phyloP scores from a whole-genome alignment of 2,329 filamentous ascomycete species.

The Helicocarpus griseus region DNA sequence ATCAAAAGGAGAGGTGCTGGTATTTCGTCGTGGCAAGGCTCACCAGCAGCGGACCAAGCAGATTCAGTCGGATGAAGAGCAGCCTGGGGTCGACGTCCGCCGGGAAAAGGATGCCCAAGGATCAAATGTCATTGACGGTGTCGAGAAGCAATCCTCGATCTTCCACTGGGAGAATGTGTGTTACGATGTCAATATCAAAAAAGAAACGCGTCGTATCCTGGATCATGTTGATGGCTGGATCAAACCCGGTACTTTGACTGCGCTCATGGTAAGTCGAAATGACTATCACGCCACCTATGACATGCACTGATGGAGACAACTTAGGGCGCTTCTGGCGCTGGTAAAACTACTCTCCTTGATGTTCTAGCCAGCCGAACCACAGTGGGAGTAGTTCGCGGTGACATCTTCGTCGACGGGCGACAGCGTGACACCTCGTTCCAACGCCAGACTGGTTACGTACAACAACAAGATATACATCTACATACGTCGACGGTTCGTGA shows the following conservation, averaged over 20 bases:
- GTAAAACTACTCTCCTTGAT: slow-evolving; percentile 84
- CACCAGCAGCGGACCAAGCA: no score
- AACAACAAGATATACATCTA: slow-evolving; percentile 79
- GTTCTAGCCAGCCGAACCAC: slow-evolving; percentile 75
- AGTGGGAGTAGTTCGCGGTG: slow-evolving; percentile 81
- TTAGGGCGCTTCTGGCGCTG: slow-evolving; percentile 70
- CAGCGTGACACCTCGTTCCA: slow-evolving; percentile 68
- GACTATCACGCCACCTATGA: no score
- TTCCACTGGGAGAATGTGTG: slow-evolving; percentile 82
- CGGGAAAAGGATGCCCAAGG: no score
- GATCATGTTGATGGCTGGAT: slow-evolving; percentile 88
- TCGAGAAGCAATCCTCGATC: slow-evolving; percentile 40
- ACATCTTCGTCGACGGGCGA: slow-evolving; percentile 72
- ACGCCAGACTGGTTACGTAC: slow-evolving; percentile 69
- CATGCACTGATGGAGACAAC: no score
- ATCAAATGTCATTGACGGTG: background rate
- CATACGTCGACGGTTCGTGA: slow-evolving; percentile 78
- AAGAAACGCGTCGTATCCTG: slow-evolving; percentile 62
- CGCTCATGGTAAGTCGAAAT: slow-evolving; percentile 60
- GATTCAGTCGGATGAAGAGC: no score
- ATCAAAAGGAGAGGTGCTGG: background rate
- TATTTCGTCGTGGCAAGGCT: slow-evolving; percentile 31
- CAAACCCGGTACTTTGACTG: slow-evolving; percentile 81
- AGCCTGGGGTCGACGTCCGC: no score
- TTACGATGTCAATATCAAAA: slow-evolving; percentile 74